Percentiles rank a stretch among this genome's conserved stretches.
Conservation (phyloP, 192 early-diverging fungal species). For the Podila clonocystis region DNA sequence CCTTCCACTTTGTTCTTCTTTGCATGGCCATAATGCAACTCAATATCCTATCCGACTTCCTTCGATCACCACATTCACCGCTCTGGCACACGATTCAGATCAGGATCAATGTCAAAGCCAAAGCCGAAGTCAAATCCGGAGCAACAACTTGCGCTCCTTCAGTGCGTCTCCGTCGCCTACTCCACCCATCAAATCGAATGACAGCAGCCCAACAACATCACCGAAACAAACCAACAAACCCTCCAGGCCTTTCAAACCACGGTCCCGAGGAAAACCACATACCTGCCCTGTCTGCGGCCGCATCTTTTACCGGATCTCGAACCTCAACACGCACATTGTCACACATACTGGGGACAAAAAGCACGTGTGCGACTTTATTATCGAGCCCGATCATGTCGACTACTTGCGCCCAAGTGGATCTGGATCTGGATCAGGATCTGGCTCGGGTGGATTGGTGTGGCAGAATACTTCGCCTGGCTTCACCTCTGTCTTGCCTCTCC, state of each 20-base stretch:
- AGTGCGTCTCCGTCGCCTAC: background rate
- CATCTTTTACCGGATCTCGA: background rate
- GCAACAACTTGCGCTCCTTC: background rate
- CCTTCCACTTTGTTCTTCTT: background rate
- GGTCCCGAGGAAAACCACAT: background rate
- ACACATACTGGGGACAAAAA: background rate
- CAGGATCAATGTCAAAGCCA: too few relatives aligned
- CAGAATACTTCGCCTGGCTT: background rate
- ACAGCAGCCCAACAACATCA: background rate
- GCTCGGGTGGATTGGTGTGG: background rate
- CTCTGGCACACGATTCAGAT: background rate
- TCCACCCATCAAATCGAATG: background rate
- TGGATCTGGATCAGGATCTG: background rate
- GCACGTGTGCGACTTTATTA: constrained; percentile 3
- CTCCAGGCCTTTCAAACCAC: background rate
- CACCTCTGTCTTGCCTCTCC: background rate
- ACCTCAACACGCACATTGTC: background rate
- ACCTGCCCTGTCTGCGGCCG: background rate
- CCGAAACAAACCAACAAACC: background rate
- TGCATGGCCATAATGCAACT: background rate
- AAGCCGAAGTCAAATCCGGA: too few relatives aligned
- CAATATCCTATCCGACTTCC: background rate
- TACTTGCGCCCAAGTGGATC: background rate
- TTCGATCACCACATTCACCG: background rate
- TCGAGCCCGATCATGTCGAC: background rate